Conservation (phyloP, 1,139 yeast species). For the Hanseniaspora sp. region DNA sequence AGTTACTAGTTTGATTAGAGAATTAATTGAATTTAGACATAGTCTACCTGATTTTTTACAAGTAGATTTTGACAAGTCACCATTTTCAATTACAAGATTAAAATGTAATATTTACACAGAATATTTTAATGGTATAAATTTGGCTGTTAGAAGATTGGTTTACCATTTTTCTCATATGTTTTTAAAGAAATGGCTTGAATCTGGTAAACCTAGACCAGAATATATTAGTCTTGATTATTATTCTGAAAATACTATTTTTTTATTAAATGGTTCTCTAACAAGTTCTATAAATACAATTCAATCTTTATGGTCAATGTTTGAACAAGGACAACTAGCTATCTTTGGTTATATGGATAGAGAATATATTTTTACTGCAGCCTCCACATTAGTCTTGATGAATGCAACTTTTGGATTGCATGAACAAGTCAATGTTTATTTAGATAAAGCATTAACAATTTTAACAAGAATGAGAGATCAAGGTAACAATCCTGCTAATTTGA, state of each 20-base stretch:
- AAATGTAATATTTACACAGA: constrained; percentile 75
- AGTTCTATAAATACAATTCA: constrained; percentile 73
- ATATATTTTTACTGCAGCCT: constrained; percentile 68
- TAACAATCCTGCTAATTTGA: constrained; percentile 63
- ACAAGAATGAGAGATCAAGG: constrained; percentile 68
- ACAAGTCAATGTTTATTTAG: constrained; percentile 60
- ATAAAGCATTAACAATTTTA: constrained; percentile 59
- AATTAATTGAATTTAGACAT: constrained; percentile 60
- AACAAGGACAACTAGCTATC: constrained; percentile 67
- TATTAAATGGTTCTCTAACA: constrained; percentile 70
- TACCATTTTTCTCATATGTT: constrained; percentile 71
- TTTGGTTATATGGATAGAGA: constrained; percentile 89
- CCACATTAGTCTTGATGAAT: constrained; percentile 62
- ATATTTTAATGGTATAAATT: constrained; percentile 72
- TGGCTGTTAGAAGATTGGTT: constrained; percentile 69
- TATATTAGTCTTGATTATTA: constrained; percentile 59
- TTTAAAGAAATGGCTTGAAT: constrained; percentile 42
- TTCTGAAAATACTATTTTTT: constrained; percentile 55
- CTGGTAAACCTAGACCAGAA: constrained; percentile 2
- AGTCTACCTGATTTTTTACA: constrained; percentile 52
- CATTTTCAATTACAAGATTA: constrained; percentile 51
- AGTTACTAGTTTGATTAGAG: constrained; percentile 58
- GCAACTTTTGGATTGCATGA: constrained; percentile 78
- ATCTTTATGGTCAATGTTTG: constrained; percentile 59
- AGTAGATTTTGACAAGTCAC: constrained; percentile 50